Base-by-base conservation (phyloP, 1,284 basidiomycete species). In the Naganishia sp. region DNA sequence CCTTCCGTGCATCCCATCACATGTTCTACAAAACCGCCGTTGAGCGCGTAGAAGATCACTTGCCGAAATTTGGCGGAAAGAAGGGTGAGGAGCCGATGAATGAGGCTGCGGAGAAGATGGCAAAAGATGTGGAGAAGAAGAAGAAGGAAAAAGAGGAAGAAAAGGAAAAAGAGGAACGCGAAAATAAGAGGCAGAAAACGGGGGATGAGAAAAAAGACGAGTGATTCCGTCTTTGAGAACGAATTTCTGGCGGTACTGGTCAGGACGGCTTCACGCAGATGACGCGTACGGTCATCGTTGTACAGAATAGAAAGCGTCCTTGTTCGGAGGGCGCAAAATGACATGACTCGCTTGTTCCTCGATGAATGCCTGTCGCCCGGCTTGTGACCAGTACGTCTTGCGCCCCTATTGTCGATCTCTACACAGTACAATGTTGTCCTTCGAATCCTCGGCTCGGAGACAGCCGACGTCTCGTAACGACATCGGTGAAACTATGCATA, bases 41-140 rank as follows among this genome's bases (percentile, higher is more conserved):
- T 25, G 68, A 69, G 39, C 59, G 56, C 23, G 59, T 69, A 1
- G 55, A 68, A 44, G 66, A 71, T 45, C 48, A 46, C 18, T 44
- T 69, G 23, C 48, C 63, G 7, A 71, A 69, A 43, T 68, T 59
- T 21, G 57, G 53, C 7, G 69, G 65, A 1, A 67, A 66, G 45
- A 68, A 70, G 64, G 65, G 69, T 9, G 64, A 66, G 31, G 64
- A 63, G 2, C 65, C 63, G 31, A 33, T 69, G 44, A 55, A 69
- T 42, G 65, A 64, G 23, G 44, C 42, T n/a, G 68, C 63, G 15
- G 57, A 66, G 10, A 55, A 66, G 60, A 52, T 69, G 49, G 55
- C 65, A n/a, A 61, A 63, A 28, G 60, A 69, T 36, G 39, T 66
- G 31, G 63, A 71, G 33, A 39, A 54, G 25, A 55, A 65, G 45